Evolutionary conservation across 805 yeast species (phyloP).

Genomic region (Candida yuanshanica): DNA sequence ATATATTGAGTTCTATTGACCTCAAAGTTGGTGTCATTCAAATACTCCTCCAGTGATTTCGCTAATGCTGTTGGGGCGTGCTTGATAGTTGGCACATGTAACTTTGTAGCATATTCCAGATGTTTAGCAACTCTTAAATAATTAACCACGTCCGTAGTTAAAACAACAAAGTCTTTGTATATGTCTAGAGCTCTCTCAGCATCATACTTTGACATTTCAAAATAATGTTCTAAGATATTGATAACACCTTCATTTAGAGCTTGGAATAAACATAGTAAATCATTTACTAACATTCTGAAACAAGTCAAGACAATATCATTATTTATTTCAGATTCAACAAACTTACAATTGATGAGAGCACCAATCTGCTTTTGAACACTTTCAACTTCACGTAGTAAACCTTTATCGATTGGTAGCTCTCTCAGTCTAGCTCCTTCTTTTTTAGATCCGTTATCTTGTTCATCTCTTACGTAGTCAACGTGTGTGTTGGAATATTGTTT

Average conservation of each 20-base stretch:
- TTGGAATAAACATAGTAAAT: conserved; percentile 79
- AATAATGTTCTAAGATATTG: conserved; percentile 87
- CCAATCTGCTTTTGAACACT: conserved; percentile 80
- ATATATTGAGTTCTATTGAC: conserved; percentile 70
- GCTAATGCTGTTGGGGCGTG: conserved; percentile 96
- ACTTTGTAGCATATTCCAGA: conserved; percentile 76
- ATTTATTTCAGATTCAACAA: conserved; percentile 71
- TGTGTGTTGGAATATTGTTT: conserved; percentile 59
- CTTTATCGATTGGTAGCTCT: conserved; percentile 62
- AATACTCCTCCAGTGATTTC: conserved; percentile 78
- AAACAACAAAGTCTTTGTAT: conserved; percentile 77
- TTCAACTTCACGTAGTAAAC: conserved; percentile 78
- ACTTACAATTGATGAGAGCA: conserved; percentile 66
- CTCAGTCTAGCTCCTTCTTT: conserved; percentile 58
- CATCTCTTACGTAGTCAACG: conserved; percentile 76
- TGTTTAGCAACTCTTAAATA: conserved; percentile 87
- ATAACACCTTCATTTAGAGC: conserved; percentile 94
- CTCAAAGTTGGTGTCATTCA: conserved; percentile 83
- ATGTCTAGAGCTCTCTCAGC: conserved; percentile 83
- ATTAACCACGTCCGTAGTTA: conserved; percentile 82
- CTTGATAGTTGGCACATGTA: conserved; percentile 91
- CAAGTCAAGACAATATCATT: conserved; percentile 82
- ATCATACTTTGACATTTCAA: conserved; percentile 82
- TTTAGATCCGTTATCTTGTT: conserved; percentile 36
- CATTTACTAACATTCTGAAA: conserved; percentile 86